Evolutionary conservation across 1,139 yeast species (phyloP).

Genomic region (Pichia sp.): DNA sequence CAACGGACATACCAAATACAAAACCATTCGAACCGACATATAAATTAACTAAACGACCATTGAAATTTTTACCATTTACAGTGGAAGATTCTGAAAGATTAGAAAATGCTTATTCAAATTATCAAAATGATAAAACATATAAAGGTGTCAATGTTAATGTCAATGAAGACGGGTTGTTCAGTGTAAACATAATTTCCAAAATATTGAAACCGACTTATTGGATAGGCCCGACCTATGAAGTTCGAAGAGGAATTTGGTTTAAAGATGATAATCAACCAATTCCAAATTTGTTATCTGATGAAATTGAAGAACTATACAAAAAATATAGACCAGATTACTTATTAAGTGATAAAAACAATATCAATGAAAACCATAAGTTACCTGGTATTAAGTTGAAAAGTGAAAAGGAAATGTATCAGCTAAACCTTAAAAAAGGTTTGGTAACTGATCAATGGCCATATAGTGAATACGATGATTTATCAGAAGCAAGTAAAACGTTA

Average conservation of each 20-base stretch:
- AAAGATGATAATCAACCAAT: slow-evolving; percentile 53
- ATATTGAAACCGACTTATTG: slow-evolving; percentile 69
- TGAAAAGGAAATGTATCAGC: slow-evolving; percentile 17
- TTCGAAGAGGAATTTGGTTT: slow-evolving; percentile 86
- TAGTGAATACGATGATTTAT: slow-evolving; percentile 20
- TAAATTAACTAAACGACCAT: slow-evolving; percentile 42
- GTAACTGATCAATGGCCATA: slow-evolving; percentile 23
- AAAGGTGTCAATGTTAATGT: slow-evolving; percentile 42
- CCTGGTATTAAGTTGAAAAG: slow-evolving; percentile 16
- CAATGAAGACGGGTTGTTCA: slow-evolving; percentile 73
- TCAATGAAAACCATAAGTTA: slow-evolving; percentile 1
- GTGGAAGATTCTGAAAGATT: slow-evolving; percentile 53
- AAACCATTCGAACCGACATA: slow-evolving; percentile 60
- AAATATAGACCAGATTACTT: slow-evolving; percentile 26
- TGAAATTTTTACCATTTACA: slow-evolving; percentile 66
- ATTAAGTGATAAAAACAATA: neutral
- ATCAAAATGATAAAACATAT: slow-evolving; percentile 3
- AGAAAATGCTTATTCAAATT: slow-evolving; percentile 42
- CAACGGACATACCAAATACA: slow-evolving; percentile 65
- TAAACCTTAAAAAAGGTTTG: slow-evolving; percentile 15
- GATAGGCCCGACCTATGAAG: slow-evolving; percentile 84
- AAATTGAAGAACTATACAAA: slow-evolving; percentile 52
- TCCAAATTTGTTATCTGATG: slow-evolving; percentile 42
- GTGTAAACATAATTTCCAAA: slow-evolving; percentile 54
- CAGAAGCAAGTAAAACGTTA: slow-evolving; percentile 27